These are phyloP conservation scores for Astragalus membranaceus DNA, from an alignment of 306 rosid genomes.

Conservation along the genomic window DNA sequence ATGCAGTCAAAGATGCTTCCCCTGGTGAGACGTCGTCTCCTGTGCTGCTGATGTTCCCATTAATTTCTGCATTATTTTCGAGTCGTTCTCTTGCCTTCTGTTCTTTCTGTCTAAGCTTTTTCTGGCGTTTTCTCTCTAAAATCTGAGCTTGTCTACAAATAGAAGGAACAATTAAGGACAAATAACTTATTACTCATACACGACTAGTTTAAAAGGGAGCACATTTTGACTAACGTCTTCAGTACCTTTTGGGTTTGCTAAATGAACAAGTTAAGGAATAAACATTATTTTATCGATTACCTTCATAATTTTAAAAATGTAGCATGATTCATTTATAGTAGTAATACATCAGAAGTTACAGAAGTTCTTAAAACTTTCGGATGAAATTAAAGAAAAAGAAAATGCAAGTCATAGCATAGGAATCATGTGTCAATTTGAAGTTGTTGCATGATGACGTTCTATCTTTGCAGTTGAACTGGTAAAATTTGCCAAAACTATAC, in stretches of 20 bases:
- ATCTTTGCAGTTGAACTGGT: background rate
- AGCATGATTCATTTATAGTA: background rate
- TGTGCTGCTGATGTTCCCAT: conserved; percentile 33
- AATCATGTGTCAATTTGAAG: background rate
- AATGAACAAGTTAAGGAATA: conserved; percentile 6
- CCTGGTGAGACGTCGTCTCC: conserved; percentile 28
- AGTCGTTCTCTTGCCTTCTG: conserved; percentile 52
- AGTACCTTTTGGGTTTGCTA: background rate
- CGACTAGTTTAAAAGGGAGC: conserved; percentile 10
- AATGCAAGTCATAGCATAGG: background rate
- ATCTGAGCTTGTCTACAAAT: conserved; percentile 62
- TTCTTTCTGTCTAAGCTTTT: conserved; percentile 85
- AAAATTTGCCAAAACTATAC: background rate
- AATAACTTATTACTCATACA: background rate
- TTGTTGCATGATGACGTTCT: background rate
- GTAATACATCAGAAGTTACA: conserved; percentile 2
- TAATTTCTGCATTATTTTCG: conserved; percentile 36
- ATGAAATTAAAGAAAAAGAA: background rate
- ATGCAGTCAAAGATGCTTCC: conserved; percentile 38
- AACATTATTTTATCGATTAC: background rate
- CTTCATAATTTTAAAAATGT: background rate
- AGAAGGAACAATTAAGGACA: conserved; percentile 13
- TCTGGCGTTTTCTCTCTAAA: conserved; percentile 77
- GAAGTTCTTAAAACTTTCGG: background rate
- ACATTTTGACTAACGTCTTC: background rate